A percentile compares a stretch with the other conserved stretches of the same genome.
Evolutionary conservation across 805 yeast species (phyloP).

Genomic region (Starmerella roubikii): DNA sequence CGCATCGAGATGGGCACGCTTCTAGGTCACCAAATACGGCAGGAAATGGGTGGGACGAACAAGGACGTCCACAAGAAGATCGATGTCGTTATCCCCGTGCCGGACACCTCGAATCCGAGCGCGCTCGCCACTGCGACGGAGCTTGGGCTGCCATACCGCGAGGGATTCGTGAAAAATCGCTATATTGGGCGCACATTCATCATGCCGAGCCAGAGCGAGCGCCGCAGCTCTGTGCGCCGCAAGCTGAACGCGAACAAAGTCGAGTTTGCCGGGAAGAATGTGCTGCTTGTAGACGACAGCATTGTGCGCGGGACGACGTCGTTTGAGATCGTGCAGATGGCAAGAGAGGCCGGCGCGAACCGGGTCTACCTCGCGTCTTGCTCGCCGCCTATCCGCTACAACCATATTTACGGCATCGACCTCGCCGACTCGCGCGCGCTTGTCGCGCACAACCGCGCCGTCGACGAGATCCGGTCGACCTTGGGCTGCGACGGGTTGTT

Average conservation of each 20-base stretch:
- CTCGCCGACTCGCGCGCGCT: conserved; percentile 88
- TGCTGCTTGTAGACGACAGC: conserved; percentile 87
- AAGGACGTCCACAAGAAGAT: conserved; percentile 43
- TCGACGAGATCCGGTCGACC: conserved; percentile 56
- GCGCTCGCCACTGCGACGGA: conserved; percentile 84
- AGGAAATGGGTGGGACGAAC: conserved; percentile 29
- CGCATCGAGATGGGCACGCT: conserved; percentile 89
- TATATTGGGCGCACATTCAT: conserved; percentile 96
- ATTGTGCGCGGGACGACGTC: conserved; percentile 97
- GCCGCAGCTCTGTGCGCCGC: conserved; percentile 85
- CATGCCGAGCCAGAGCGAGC: conserved; percentile 94
- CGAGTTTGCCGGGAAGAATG: conserved; percentile 75
- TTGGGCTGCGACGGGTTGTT: conserved; percentile 87
- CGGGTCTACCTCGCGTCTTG: conserved; percentile 94
- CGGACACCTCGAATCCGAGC: conserved; percentile 94
- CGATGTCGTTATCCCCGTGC: conserved; percentile 95
- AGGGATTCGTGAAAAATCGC: conserved; percentile 92
- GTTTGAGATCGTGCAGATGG: conserved; percentile 92
- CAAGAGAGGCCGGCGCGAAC: conserved; percentile 95
- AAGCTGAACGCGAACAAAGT: conserved; percentile 92
- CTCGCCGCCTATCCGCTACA: conserved; percentile 93
- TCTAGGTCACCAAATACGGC: conserved; percentile 57
- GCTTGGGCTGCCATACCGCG: conserved; percentile 74
- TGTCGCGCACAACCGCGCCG: conserved; percentile 71
- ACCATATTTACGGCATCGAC: conserved; percentile 96